Evolutionary conservation across 352 stramenopile species (phyloP).

Genomic region (Globisporangium spinosum): DNA sequence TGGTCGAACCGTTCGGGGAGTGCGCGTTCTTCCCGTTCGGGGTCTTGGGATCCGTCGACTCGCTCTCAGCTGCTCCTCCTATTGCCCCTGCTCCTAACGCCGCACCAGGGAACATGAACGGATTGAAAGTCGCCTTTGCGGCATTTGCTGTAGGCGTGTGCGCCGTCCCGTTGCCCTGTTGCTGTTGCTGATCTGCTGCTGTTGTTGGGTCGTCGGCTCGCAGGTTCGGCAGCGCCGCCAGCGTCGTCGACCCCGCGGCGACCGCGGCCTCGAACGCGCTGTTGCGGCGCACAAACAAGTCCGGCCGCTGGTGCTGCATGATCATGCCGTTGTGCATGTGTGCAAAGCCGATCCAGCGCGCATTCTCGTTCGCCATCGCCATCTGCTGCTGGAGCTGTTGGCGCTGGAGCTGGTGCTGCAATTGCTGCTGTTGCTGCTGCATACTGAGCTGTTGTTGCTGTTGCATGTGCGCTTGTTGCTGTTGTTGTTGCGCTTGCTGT

Average conservation of each 20-base stretch:
- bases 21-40: neutral
- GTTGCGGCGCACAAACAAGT: conserved; percentile 20
- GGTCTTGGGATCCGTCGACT: conserved; percentile 3
- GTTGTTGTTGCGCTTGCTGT: conserved; percentile 1
- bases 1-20: conserved; percentile 15
- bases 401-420: conserved; percentile 19
- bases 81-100: neutral
- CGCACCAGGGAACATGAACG: conserved; percentile 10
- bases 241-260: conserved; percentile 32
- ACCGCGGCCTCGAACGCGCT: conserved; percentile 29
- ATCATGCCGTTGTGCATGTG: conserved; percentile 9
- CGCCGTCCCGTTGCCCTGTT: neutral
- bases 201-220: conserved; percentile 1
- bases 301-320: conserved; percentile 18
- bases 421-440: conserved; percentile 19
- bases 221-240: conserved; percentile 34
- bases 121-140: conserved; percentile 2
- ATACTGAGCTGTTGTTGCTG: conserved; percentile 21
- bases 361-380: conserved; percentile 16
- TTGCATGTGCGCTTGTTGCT: conserved; percentile 15
- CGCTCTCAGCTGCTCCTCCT: neutral
- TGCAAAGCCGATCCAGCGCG: conserved; percentile 12
- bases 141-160: conserved; percentile 12
- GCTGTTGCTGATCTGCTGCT: conserved; percentile 6
- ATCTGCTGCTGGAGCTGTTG: conserved; percentile 23